Percentiles rank a stretch among this genome's conserved stretches.
Evolutionary conservation across 306 rosid genomes (phyloP).

Genomic region (Amphicarpaea edgeworthii): DNA sequence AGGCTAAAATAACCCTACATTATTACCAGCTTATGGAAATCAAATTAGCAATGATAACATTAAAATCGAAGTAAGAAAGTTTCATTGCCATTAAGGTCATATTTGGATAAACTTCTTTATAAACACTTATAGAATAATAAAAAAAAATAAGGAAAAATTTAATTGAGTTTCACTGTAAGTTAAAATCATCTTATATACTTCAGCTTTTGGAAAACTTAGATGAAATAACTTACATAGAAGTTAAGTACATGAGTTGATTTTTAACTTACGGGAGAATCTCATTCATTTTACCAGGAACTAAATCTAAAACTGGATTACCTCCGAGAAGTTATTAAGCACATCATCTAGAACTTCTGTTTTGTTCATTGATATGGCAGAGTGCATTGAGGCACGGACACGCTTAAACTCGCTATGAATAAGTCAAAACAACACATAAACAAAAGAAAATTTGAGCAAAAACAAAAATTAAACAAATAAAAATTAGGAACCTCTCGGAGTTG

Average conservation of each 20-base stretch:
- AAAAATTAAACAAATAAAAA: neutral
- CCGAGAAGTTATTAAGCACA: slow-evolving; percentile 73
- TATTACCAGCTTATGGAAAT: slow-evolving; percentile 40
- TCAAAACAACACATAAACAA: neutral
- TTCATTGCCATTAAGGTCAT: neutral
- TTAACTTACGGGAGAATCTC: too few relatives aligned
- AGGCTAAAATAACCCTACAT: slow-evolving; percentile 83
- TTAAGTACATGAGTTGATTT: too few relatives aligned
- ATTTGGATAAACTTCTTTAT: too few relatives aligned
- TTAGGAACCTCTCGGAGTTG: slow-evolving; percentile 62
- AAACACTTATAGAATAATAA: too few relatives aligned
- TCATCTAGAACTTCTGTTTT: slow-evolving; percentile 79
- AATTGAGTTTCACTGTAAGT: too few relatives aligned
- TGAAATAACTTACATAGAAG: too few relatives aligned
- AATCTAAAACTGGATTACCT: slow-evolving; percentile 51
- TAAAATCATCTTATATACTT: too few relatives aligned
- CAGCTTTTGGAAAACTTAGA: too few relatives aligned
- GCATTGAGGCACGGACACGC: slow-evolving; percentile 74
- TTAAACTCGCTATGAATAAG: slow-evolving; percentile 64
- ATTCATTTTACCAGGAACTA: too few relatives aligned
- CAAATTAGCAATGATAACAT: slow-evolving; percentile 13
- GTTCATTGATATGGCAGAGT: slow-evolving; percentile 75
- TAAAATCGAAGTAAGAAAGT: slow-evolving; percentile 4
- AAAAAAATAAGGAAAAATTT: too few relatives aligned
- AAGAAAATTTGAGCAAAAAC: neutral